Evolutionary conservation across 2,329 filamentous ascomycete genomes (phyloP), one percentile per base, ranked within the genome.

Genomic region (Rutstroemia sp.): DNA sequence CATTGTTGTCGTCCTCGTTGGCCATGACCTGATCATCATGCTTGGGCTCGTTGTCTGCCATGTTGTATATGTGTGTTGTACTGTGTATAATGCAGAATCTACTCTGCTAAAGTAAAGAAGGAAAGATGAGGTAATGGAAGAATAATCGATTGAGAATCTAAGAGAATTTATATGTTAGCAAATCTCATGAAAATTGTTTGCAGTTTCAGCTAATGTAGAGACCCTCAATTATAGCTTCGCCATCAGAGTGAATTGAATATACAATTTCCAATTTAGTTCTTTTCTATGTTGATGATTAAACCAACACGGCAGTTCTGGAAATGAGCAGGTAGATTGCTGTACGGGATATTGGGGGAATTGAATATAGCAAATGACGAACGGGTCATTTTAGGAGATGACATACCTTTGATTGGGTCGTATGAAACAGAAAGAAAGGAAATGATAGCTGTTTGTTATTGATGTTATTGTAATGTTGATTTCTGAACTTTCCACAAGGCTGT

Each of bases 1-100:
- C 68, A 44, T 68, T 67, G 23, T 60, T 65, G 40, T 68, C 67
- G 27, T 68, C 64, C 30, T 68, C 66, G 10, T 50, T 59, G 19
- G 53, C 59, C 60, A 67, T 64, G 17, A 64, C 59, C 51, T 65
- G 61, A 16, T 68, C 64, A 44, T 65, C 61, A 25, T 62, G 53
- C 58, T 69, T 67, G 6, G 52, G 23, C 45, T 65, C 60, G 17
- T 51, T 60, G 39, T 69, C 67, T 36, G 67, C 60, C 67, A 69
- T 69, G 7, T 34, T 51, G 10, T 46, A 12, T 21, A 21, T 51
- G 23, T 14, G 7, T 39, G 16, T n/a, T 7, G 36, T 12, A 19
- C 10, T 46, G 38, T 38, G 30, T 38, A 12, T 40, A 17, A 36
- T 44, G 21, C 5, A 44, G 40, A 8, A 38, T 49, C 5, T 10